Conservation (phyloP, 2,329 filamentous ascomycete species). For the Rhexocercosporidium sp. region DNA sequence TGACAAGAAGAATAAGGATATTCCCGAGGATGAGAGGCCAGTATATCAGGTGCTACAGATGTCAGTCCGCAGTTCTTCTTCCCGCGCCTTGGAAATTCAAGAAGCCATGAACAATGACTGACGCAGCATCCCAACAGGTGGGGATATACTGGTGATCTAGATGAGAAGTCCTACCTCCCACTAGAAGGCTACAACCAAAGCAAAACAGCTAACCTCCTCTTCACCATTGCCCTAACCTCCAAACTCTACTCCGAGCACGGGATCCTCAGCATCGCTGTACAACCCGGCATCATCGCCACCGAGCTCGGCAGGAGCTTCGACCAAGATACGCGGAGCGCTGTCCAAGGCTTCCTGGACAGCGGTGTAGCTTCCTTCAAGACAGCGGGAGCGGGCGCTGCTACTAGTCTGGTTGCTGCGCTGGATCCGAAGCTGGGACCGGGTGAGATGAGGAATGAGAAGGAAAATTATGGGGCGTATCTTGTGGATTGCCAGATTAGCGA, state of each 20-base stretch:
- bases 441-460: slow-evolving; percentile 35
- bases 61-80: neutral
- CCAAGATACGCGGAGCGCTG: neutral
- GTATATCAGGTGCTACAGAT: slow-evolving; percentile 29
- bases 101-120: neutral
- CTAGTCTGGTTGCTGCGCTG: slow-evolving; percentile 46
- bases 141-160: slow-evolving; percentile 32
- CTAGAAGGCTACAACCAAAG: slow-evolving; percentile 46
- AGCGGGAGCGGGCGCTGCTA: slow-evolving; percentile 31
- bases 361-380: slow-evolving; percentile 4
- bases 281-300: slow-evolving; percentile 39
- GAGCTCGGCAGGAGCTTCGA: slow-evolving; percentile 40
- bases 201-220: slow-evolving; percentile 46
- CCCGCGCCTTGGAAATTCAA: neutral
- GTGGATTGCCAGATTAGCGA: slow-evolving; percentile 43
- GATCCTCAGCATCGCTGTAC: slow-evolving; percentile 40
- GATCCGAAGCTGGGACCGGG: slow-evolving; percentile 37
- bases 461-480: slow-evolving; percentile 40
- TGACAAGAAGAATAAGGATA: slow-evolving; percentile 42
- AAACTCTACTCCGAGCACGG: slow-evolving; percentile 34
- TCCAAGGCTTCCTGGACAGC: neutral
- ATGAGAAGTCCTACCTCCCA: slow-evolving; percentile 41
- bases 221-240: slow-evolving; percentile 38
- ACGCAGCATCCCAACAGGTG: slow-evolving; percentile 20
- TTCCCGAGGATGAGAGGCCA: slow-evolving; percentile 43